Base-by-base conservation (phyloP, 192 early-diverging fungal genomes). In the Phlyctochytrium bullatum region DNA sequence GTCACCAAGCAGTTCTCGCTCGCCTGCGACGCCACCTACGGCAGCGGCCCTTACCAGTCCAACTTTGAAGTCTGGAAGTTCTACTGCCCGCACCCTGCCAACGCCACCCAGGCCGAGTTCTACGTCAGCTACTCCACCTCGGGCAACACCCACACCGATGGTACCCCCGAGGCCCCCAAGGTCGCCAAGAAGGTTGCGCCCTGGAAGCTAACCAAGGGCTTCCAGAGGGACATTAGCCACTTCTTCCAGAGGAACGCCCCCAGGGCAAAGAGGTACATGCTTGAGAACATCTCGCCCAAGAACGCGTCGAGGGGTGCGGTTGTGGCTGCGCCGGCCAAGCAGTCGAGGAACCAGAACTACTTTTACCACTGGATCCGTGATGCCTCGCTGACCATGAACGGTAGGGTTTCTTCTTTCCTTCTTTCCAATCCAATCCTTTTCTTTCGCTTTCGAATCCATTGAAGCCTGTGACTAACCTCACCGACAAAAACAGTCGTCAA, bases 321-420 rank as follows among this genome's bases (percentile, higher is more conserved):
- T 53, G 63, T 64, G 10, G 63, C 63, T 29, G 63, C 63, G 14
- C 63, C 63, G 3, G 17, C 57, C 23, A 64, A 64, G 16, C 27
- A 36, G 27, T n/a, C 47, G 6, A 23, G 10, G 6, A 64, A 73
- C 17, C 89, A 84, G 2, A 78, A 93, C 75, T 93, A 93, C 78
- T 93, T 79, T 47, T 93, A 89, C 52, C 56, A 78, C 17, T 93
- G 92, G 92, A 82, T 83, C 12, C 74, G 90, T 4, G 90, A 91
- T 47, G 67, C 86, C 17, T 87, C 83, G 3, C 76, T 90, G 14
- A 76, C 78, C 6, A 84, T 88, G 81, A 27, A 57, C 54, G 54
- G 6, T 57, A 50, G n/a, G n/a, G 10, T 50, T n/a, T n/a, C n/a
- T n/a, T n/a, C n/a, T n/a, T n/a, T n/a, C n/a, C n/a, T n/a, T n/a